phyloP scores from a whole-genome alignment of 805 yeast genomes.

The Lachancea quebecensis region DNA sequence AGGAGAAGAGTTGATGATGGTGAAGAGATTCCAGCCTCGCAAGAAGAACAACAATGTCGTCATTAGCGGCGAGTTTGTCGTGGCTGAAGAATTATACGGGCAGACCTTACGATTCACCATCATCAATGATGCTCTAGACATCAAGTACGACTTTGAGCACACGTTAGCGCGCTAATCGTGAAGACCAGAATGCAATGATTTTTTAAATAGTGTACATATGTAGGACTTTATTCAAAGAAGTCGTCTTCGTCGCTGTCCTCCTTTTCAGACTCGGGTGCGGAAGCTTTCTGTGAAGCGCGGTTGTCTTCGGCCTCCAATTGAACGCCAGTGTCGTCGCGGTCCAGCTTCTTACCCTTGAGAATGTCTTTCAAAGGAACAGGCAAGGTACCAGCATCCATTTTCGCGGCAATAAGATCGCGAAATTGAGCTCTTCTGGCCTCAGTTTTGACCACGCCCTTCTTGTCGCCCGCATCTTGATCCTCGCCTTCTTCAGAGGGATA shows the following conservation, averaged over 20 bases:
- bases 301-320: not conserved
- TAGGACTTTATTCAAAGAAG: conserved; percentile 34
- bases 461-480: conserved; percentile 17
- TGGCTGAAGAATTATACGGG: conserved; percentile 46
- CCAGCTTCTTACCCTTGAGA: conserved; percentile 31
- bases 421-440: conserved; percentile 40
- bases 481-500: conserved; percentile 42
- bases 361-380: conserved; percentile 50
- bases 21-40: conserved; percentile 72
- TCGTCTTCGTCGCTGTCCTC: conserved; percentile 32
- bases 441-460: conserved; percentile 38
- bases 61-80: conserved; percentile 37
- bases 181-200: not conserved
- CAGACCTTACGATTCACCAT: conserved; percentile 39
- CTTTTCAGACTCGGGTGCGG: conserved; percentile 15
- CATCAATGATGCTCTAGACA: conserved; percentile 62
- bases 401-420: conserved; percentile 46
- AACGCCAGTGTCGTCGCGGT: conserved; percentile 23
- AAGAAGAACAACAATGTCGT: conserved; percentile 26
- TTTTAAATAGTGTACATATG: not conserved
- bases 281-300: conserved; percentile 4
- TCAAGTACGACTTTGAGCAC: conserved; percentile 36
- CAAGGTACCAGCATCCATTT: conserved; percentile 46
- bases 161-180: conserved; percentile 8
- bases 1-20: conserved; percentile 47